Evolutionary conservation across 179 eudicot species (phyloP).

Genomic region (Amaranthus tricolor): DNA sequence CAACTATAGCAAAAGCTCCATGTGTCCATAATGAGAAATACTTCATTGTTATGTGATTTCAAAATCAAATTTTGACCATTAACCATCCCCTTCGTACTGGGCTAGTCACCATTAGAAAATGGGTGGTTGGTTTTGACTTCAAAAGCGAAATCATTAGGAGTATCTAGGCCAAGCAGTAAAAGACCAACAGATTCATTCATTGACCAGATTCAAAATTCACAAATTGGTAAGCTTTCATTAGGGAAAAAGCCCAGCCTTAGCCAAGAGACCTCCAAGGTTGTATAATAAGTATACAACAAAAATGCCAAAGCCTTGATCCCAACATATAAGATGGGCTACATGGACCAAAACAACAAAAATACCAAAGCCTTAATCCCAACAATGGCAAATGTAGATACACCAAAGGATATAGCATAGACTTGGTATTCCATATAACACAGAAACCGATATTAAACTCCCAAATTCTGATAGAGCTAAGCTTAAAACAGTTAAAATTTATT

Average conservation of each 20-base stretch:
- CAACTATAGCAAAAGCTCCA: too few relatives aligned
- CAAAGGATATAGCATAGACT: background rate
- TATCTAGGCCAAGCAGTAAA: background rate
- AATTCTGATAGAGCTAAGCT: background rate
- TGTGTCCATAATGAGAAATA: too few relatives aligned
- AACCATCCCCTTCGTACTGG: too few relatives aligned
- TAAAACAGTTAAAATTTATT: background rate
- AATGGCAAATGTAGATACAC: background rate
- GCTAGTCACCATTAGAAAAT: too few relatives aligned
- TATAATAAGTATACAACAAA: background rate
- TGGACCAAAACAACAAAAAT: too few relatives aligned
- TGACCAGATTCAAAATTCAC: background rate
- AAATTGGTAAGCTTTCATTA: background rate
- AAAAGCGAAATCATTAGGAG: too few relatives aligned
- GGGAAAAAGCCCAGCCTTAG: background rate
- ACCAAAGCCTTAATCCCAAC: background rate
- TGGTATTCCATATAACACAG: background rate
- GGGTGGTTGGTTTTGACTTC: too few relatives aligned
- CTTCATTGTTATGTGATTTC: too few relatives aligned
- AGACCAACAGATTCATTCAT: background rate
- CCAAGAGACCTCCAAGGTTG: conserved; percentile 7
- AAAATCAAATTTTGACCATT: too few relatives aligned
- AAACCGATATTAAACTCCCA: background rate
- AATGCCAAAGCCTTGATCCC: background rate
- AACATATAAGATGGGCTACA: too few relatives aligned